Conservation (phyloP, 2,329 filamentous ascomycete species). For the Penicillium freii region DNA sequence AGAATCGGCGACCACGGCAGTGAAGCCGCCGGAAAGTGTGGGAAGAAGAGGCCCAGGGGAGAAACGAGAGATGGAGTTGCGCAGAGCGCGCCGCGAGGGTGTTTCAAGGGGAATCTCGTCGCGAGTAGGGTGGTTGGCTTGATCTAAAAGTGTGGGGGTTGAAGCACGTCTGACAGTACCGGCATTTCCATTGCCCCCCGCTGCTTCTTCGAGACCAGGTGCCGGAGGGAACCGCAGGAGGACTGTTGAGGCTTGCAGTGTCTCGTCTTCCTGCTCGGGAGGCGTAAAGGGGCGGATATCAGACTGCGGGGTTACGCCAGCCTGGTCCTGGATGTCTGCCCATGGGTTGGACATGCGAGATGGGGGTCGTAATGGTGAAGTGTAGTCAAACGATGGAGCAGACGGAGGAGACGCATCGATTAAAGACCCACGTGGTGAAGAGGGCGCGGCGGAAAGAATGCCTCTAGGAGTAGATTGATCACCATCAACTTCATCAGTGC, state of each 20-base stretch:
- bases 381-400: slow-evolving; percentile 26
- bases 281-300: slow-evolving; percentile 33
- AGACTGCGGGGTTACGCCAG: slow-evolving; percentile 17
- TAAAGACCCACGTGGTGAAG: slow-evolving; percentile 36
- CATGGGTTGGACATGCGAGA: slow-evolving; percentile 41
- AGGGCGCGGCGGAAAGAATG: slow-evolving; percentile 32
- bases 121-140: slow-evolving; percentile 24
- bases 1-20: slow-evolving; percentile 64
- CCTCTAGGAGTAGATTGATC: slow-evolving; percentile 34
- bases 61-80: slow-evolving; percentile 54
- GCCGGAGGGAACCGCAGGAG: slow-evolving; percentile 42
- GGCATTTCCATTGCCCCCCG: slow-evolving; percentile 11
- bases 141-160: slow-evolving; percentile 19
- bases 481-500: slow-evolving; percentile 35
- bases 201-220: slow-evolving; percentile 32
- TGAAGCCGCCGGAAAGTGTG: slow-evolving; percentile 60
- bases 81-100: slow-evolving; percentile 37
- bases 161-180: slow-evolving; percentile 19
- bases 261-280: slow-evolving; percentile 17
- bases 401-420: slow-evolving; percentile 31
- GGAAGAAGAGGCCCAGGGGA: slow-evolving; percentile 59
- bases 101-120: slow-evolving; percentile 35
- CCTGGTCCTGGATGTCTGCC: slow-evolving; percentile 29
- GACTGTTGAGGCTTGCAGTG: slow-evolving; percentile 32
- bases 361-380: slow-evolving; percentile 35